Evolutionary conservation across 177 flowering plant genomes (phyloP).

Genomic region (Vitis hybrid): DNA sequence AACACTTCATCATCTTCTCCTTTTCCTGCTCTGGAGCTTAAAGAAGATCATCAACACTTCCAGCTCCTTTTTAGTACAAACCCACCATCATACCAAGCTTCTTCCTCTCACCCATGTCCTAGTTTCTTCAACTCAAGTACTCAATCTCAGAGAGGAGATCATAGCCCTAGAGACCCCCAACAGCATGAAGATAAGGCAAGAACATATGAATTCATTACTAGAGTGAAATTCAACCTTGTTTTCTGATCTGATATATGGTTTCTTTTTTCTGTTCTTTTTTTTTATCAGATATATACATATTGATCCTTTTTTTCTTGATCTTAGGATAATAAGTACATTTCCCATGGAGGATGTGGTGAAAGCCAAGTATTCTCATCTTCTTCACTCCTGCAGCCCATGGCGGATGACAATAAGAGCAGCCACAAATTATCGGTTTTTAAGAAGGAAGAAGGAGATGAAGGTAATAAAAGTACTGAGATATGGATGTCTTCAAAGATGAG

Average conservation of each 20-base stretch:
- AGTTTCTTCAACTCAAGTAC: slow-evolving; percentile 19
- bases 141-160: slow-evolving; percentile 27
- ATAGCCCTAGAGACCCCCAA: slow-evolving; percentile 6
- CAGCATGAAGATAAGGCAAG: slow-evolving; percentile 28
- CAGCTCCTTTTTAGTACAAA: slow-evolving; percentile 14
- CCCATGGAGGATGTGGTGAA: slow-evolving; percentile 24
- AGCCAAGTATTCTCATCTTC: slow-evolving; percentile 5
- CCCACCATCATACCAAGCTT: slow-evolving; percentile 19
- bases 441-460: slow-evolving; percentile 15
- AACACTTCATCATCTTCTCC: slow-evolving; percentile 27
- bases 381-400: slow-evolving; percentile 8
- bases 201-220: not conserved
- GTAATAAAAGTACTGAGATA: slow-evolving; percentile 9
- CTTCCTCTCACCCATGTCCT: slow-evolving; percentile 21
- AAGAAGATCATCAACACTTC: slow-evolving; percentile 22
- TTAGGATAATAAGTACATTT: slow-evolving; percentile 22
- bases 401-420: slow-evolving; percentile 7
- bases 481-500: slow-evolving; percentile 51
- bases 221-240: not conserved
- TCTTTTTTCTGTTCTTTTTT: not conserved
- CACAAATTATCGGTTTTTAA: slow-evolving; percentile 22
- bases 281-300: not conserved
- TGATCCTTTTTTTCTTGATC: slow-evolving; percentile 12
- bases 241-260: not conserved
- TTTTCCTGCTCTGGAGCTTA: slow-evolving; percentile 20